Conservation (phyloP, 768 basidiomycete genomes). For the Pleurotus salmoneostramineus region DNA sequence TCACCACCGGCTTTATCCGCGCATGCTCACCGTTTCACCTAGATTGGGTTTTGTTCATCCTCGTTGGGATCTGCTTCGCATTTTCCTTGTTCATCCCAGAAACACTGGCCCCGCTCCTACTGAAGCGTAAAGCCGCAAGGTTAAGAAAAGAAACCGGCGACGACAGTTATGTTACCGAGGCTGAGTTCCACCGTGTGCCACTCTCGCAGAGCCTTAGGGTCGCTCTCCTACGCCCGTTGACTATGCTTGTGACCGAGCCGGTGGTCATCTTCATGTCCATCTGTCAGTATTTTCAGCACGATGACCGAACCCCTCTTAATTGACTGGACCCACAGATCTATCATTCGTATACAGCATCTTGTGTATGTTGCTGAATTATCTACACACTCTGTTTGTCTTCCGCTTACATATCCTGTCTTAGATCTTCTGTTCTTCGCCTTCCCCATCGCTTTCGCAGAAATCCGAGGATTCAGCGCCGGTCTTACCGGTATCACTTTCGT, state of each 20-base stretch:
- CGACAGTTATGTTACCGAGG: conserved; percentile 27
- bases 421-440: conserved; percentile 41
- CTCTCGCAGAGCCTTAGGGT: conserved; percentile 28
- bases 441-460: conserved; percentile 36
- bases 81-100: conserved; percentile 45
- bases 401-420: conserved; percentile 5
- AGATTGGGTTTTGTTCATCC: conserved; percentile 45
- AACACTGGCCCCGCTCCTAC: conserved; percentile 43
- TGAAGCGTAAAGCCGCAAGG: conserved; percentile 34
- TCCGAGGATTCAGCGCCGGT: conserved; percentile 35
- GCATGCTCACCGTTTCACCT: not conserved
- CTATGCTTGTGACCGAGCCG: conserved; percentile 40
- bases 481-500: conserved; percentile 39
- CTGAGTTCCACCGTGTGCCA: conserved; percentile 33
- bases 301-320: not conserved
- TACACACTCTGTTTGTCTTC: not conserved
- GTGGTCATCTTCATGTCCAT: conserved; percentile 40
- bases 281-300: conserved; percentile 21
- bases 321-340: conserved; percentile 23
- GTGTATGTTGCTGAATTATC: conserved; percentile 17
- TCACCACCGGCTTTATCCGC: not conserved
- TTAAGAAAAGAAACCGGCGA: conserved; percentile 37
- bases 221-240: conserved; percentile 33
- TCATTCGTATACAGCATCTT: conserved; percentile 40
- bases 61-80: conserved; percentile 30